A percentile compares a stretch with the other conserved stretches of the same genome.
These are phyloP conservation scores for Streptanthus diversifolius DNA, from an alignment of 345 rosid species.

Conservation along the genomic window DNA sequence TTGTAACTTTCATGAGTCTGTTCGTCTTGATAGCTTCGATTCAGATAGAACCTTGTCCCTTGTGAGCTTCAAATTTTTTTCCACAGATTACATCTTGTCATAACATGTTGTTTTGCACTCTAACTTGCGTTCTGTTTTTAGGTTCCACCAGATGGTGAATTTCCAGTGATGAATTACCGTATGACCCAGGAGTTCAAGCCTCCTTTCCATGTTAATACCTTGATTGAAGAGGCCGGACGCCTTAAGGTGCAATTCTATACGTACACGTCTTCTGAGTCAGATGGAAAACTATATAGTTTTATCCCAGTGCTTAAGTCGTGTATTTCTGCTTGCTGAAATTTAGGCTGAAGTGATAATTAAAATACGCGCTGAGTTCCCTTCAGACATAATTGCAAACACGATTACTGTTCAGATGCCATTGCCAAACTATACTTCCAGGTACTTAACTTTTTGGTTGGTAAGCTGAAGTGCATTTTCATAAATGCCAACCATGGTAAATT, in stretches of 20 bases:
- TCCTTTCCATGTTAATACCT: conserved; percentile 84
- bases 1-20: conserved; percentile 99
- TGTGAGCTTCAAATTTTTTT: conserved; percentile 47
- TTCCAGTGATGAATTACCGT: conserved; percentile 98
- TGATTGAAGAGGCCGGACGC: conserved; percentile 94
- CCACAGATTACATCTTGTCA: not conserved
- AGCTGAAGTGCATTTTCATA: not conserved
- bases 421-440: conserved; percentile 91
- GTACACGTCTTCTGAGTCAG: not conserved
- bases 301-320: not conserved
- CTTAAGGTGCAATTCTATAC: conserved; percentile 53
- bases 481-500: not conserved
- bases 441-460: conserved; percentile 18
- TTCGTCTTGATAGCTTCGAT: conserved; percentile 90
- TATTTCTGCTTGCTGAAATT: conserved; percentile 28
- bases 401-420: conserved; percentile 82
- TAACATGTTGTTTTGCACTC: not conserved
- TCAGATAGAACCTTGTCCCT: conserved; percentile 77
- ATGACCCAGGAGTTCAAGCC: conserved; percentile 99
- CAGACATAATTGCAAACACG: conserved; percentile 83
- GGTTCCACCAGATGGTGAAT: conserved; percentile 99
- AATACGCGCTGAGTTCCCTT: conserved; percentile 75
- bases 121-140: conserved; percentile 38
- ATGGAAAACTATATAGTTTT: not conserved
- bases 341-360: conserved; percentile 95